phyloP scores from a whole-genome alignment of 441 rosid species.

The Euphorbia celastroides region DNA sequence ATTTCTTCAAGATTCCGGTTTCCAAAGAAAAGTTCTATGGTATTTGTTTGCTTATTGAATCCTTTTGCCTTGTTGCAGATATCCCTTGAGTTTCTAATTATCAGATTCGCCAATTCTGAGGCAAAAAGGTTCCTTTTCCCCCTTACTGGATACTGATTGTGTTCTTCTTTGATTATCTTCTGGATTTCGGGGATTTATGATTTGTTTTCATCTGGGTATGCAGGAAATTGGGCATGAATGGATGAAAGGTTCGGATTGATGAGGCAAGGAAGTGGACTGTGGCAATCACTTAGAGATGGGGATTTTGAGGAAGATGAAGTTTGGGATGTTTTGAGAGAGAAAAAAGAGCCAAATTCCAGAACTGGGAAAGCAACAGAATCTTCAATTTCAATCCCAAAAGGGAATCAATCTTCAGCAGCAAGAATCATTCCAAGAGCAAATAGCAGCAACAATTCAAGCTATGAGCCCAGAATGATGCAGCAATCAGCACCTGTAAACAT shows the following conservation, averaged over 20 bases:
- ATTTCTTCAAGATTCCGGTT: not conserved
- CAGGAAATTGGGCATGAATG: conserved; percentile 27
- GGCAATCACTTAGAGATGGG: conserved; percentile 54
- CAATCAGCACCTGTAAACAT: conserved; percentile 75
- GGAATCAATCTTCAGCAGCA: conserved; percentile 36
- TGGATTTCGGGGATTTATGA: conserved; percentile 1
- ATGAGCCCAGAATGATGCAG: conserved; percentile 27
- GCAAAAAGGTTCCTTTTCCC: not conserved
- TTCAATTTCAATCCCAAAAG: conserved; percentile 25
- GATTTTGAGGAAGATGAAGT: conserved; percentile 78
- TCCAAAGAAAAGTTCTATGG: not conserved
- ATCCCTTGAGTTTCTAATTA: not conserved
- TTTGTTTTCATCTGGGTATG: conserved; percentile 1
- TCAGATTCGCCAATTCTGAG: not conserved
- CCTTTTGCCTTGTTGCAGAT: conserved; percentile 28
- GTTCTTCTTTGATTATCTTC: not conserved
- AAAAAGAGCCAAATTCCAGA: conserved; percentile 16
- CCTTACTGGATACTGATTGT: not conserved
- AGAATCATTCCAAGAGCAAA: conserved; percentile 49
- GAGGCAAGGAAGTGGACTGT: conserved; percentile 43
- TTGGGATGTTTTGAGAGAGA: conserved; percentile 55
- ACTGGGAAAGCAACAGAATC: conserved; percentile 24
- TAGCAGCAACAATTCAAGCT: conserved; percentile 19
- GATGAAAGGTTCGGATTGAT: conserved; percentile 31
- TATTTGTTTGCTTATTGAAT: not conserved